Conservation (phyloP, 495 filamentous ascomycete species). For the Penicillium soppii region DNA sequence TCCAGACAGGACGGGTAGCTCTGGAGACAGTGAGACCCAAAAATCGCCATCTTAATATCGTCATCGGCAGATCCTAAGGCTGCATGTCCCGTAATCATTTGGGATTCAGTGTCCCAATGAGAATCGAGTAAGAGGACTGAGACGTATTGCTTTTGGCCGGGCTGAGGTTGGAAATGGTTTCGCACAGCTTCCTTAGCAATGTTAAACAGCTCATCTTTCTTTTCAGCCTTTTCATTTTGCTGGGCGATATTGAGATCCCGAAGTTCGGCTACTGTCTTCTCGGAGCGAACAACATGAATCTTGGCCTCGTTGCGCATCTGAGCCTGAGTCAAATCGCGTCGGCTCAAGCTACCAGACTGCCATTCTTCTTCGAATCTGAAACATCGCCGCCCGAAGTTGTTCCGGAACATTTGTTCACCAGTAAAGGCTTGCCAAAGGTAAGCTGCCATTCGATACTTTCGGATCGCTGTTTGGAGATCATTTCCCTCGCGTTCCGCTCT, state of each 20-base stretch:
- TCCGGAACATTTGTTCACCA: slow-evolving; percentile 88
- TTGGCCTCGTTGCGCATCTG: slow-evolving; percentile 87
- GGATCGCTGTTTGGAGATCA: slow-evolving; percentile 70
- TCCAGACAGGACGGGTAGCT: slow-evolving; percentile 83
- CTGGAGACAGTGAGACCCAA: slow-evolving; percentile 85
- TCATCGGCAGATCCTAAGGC: slow-evolving; percentile 68
- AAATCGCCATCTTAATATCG: slow-evolving; percentile 79
- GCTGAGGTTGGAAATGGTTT: slow-evolving; percentile 67
- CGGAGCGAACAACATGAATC: slow-evolving; percentile 74
- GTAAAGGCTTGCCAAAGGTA: slow-evolving; percentile 97
- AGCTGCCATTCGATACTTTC: slow-evolving; percentile 86
- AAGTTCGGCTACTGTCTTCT: slow-evolving; percentile 84
- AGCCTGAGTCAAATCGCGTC: slow-evolving; percentile 63
- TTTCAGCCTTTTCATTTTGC: slow-evolving; percentile 65
- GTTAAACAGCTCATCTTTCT: slow-evolving; percentile 67
- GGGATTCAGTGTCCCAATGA: slow-evolving; percentile 74
- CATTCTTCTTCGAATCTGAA: slow-evolving; percentile 93
- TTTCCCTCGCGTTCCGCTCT: slow-evolving; percentile 76
- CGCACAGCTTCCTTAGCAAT: slow-evolving; percentile 76
- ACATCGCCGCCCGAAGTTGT: slow-evolving; percentile 76
- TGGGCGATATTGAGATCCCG: slow-evolving; percentile 77
- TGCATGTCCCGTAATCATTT: slow-evolving; percentile 76
- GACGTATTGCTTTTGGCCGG: slow-evolving; percentile 81
- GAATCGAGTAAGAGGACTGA: slow-evolving; percentile 80
- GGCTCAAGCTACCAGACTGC: slow-evolving; percentile 74